Base-by-base conservation (phyloP, 2,329 filamentous ascomycete species). In the Pestalotiopsis sp. region DNA sequence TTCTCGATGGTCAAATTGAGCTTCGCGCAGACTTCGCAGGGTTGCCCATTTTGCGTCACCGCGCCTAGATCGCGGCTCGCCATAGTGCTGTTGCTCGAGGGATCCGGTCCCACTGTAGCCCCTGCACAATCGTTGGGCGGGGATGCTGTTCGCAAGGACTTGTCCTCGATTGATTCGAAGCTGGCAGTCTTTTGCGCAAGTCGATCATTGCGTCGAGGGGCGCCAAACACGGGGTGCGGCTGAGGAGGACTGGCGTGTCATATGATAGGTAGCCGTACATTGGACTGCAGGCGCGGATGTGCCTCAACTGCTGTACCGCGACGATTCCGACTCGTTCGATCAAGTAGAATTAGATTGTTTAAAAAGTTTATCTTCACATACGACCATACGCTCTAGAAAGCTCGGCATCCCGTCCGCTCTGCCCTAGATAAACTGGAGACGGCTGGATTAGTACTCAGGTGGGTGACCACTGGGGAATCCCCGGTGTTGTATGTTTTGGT, bases 371-470 rank as follows among this genome's bases (percentile, higher is more conserved):
- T 23, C 20, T 23, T 23, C 13, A 58, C 52, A 58, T 58, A 58
- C 52, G 52, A 58, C 52, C 52, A 58, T 58, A 58, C 52, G n/a
- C 25, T 12, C n/a, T 27, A 58, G 20, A 58, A 20, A 58, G 25
- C 52, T 58, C 52, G 52, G 52, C 52, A 58, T 58, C 52, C 52
- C 52, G 52, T 58, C 52, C 52, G 52, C 52, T 58, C 52, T 58
- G 52, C 52, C 52, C 52, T 58, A 58, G 52, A 58, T 58, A 58
- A 58, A 12, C 52, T 58, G 52, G n/a, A 12, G 25, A 58, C 41
- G 13, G 41, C 41, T 5, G 17, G 41, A 45, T 45, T 45, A 13
- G 17, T 45, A 45, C 17, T 45, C 17, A 17, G 17, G 17, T 45
- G 12, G 41, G 41, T 45, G 41, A 45, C 41, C 12, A 17, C 41